A percentile compares a stretch with the other conserved stretches of the same genome.
Conservation (phyloP, 129 eudicot genomes). For the Lonicera japonica region DNA sequence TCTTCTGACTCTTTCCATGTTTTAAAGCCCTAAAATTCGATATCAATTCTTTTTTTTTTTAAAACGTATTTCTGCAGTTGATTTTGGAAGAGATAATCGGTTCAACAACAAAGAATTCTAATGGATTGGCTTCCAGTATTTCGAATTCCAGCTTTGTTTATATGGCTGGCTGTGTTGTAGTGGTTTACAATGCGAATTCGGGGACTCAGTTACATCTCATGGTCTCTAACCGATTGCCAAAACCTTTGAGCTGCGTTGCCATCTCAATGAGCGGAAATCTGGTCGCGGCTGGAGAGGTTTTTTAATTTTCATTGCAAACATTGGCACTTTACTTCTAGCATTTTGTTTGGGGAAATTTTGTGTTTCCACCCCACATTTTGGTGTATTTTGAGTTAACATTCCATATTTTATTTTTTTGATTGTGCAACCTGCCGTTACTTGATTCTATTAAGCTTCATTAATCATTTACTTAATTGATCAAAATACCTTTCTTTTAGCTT, state of each 20-base stretch:
- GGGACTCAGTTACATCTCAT: slow-evolving; percentile 42
- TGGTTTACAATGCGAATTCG: slow-evolving; percentile 43
- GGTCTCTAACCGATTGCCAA: slow-evolving; percentile 47
- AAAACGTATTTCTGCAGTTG: slow-evolving; percentile 28
- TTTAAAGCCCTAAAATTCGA: slow-evolving; percentile 4
- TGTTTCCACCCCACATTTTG: too few relatives aligned
- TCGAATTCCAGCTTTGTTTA: slow-evolving; percentile 43
- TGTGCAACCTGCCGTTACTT: too few relatives aligned
- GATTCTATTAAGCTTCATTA: too few relatives aligned
- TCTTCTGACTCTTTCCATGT: background rate
- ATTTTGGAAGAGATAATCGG: slow-evolving; percentile 63
- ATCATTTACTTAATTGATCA: too few relatives aligned
- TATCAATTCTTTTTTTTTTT: background rate
- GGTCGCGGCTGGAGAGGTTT: slow-evolving; percentile 83
- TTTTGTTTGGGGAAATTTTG: background rate
- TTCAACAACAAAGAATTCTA: slow-evolving; percentile 48
- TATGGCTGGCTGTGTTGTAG: slow-evolving; percentile 67
- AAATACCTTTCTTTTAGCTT: too few relatives aligned
- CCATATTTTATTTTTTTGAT: too few relatives aligned
- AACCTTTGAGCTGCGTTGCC: slow-evolving; percentile 48
- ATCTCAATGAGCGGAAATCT: slow-evolving; percentile 40
- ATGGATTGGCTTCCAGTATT: slow-evolving; percentile 45
- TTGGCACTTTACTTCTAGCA: background rate
- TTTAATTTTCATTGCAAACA: background rate
- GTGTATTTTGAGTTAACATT: too few relatives aligned